These are phyloP conservation scores for Xerocomus amazonicus DNA, from an alignment of 1,284 basidiomycete species.

Conservation along the genomic window DNA sequence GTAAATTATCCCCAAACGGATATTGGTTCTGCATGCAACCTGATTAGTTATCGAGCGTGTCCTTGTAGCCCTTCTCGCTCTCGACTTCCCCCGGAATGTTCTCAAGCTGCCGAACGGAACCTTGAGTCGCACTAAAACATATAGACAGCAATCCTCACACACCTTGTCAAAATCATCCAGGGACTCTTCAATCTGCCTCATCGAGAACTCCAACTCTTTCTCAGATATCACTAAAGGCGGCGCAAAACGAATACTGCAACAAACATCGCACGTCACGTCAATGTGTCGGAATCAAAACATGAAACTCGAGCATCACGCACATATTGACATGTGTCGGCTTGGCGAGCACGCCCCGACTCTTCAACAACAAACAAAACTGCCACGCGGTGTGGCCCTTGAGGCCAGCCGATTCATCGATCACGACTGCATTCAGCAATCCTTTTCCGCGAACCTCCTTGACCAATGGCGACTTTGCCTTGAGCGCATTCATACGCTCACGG, in stretches of 20 bases:
- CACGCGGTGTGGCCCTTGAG: constrained; percentile 82
- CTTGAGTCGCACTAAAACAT: not conserved
- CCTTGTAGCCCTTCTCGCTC: constrained; percentile 52
- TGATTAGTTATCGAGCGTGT: constrained; percentile 36
- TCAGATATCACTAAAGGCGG: constrained; percentile 93
- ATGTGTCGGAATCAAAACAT: not conserved
- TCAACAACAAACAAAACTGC: constrained; percentile 93
- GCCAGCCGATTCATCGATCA: constrained; percentile 85
- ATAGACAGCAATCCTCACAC: constrained; percentile 22
- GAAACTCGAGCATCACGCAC: constrained; percentile 43
- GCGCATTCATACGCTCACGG: constrained; percentile 59
- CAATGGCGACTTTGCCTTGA: constrained; percentile 60
- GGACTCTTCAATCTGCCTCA: constrained; percentile 75
- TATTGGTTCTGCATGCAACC: no score
- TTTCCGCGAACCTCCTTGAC: constrained; percentile 77
- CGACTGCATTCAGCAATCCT: constrained; percentile 91
- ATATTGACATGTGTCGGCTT: constrained; percentile 97
- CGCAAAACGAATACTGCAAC: constrained; percentile 83
- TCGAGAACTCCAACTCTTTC: constrained; percentile 73
- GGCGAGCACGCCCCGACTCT: constrained; percentile 85
- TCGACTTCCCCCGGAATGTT: constrained; percentile 68
- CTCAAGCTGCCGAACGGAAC: constrained; percentile 46
- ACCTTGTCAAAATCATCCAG: constrained; percentile 82
- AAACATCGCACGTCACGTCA: constrained; percentile 4
- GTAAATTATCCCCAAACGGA: no score